Evolutionary conservation across 2,329 filamentous ascomycete genomes (phyloP).

Genomic region (Emericellopsis cladophorae): DNA sequence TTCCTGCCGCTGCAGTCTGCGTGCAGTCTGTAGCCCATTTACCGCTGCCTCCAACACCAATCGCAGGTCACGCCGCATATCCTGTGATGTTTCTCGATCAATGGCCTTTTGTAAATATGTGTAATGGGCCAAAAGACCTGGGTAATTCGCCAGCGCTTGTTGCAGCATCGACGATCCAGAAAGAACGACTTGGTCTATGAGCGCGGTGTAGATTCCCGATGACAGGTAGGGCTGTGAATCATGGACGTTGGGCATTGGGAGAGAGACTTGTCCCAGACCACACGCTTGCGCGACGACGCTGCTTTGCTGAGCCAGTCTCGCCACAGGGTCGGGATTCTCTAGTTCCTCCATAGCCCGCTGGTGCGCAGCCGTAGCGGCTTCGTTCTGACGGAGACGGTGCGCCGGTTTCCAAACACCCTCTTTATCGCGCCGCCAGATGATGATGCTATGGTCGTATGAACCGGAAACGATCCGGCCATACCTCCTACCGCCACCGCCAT

Average conservation of each 20-base stretch:
- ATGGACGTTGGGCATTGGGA: conserved; percentile 1
- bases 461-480: conserved; percentile 95
- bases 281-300: not conserved
- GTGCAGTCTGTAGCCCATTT: not conserved
- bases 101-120: conserved; percentile 36
- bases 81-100: conserved; percentile 30
- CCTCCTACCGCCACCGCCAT: conserved; percentile 76
- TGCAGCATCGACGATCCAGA: conserved; percentile 34
- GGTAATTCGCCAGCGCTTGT: conserved; percentile 31
- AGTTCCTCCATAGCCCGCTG: not conserved
- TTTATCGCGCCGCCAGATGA: conserved; percentile 82
- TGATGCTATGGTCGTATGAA: conserved; percentile 90
- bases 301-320: conserved; percentile 3
- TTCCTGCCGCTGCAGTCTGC: not conserved
- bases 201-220: conserved; percentile 27
- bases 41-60: not conserved
- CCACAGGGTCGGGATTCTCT: not conserved
- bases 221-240: conserved; percentile 2
- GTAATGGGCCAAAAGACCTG: conserved; percentile 31
- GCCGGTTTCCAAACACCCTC: conserved; percentile 75
- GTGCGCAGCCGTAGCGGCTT: conserved; percentile 43
- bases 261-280: not conserved
- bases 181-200: conserved; percentile 41
- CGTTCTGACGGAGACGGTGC: conserved; percentile 64
- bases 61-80: too few relatives aligned